A percentile compares a stretch with the other conserved stretches of the same genome.
phyloP scores from a whole-genome alignment of 1,139 yeast genomes.

The Pichia sp. region DNA sequence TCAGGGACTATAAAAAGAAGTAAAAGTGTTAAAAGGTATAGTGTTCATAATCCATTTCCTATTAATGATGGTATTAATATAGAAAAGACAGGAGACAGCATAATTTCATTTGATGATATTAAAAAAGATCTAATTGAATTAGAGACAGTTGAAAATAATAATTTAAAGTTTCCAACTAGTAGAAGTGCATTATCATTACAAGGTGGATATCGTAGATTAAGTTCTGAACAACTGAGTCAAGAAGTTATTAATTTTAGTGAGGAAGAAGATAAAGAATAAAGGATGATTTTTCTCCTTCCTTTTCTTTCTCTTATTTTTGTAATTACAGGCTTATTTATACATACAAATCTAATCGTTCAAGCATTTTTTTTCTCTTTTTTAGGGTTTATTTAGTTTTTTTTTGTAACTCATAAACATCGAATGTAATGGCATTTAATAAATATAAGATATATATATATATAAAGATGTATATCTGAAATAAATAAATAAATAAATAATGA shows the following conservation, averaged over 20 bases:
- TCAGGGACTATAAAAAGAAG: background rate
- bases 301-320: too few relatives aligned
- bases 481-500: slow-evolving; percentile 5
- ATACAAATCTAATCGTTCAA: too few relatives aligned
- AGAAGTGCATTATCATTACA: slow-evolving; percentile 1
- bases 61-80: slow-evolving; percentile 1
- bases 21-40: slow-evolving; percentile 14
- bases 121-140: slow-evolving; percentile 11
- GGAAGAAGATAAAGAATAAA: slow-evolving; percentile 6
- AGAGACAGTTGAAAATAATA: background rate
- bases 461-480: slow-evolving; percentile 7
- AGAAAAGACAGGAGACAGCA: slow-evolving; percentile 16
- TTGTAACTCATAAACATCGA: slow-evolving; percentile 10
- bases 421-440: slow-evolving; percentile 12
- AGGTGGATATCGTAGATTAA: slow-evolving; percentile 9
- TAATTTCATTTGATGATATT: slow-evolving; percentile 15
- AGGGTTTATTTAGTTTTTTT: background rate
- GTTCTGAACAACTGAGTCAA: slow-evolving; percentile 19
- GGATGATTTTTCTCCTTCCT: too few relatives aligned
- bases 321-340: too few relatives aligned
- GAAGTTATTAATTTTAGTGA: slow-evolving; percentile 23
- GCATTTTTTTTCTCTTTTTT: too few relatives aligned
- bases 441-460: slow-evolving; percentile 2
- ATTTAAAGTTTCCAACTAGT: background rate
- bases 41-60: slow-evolving; percentile 27